These are phyloP conservation scores for Colletotrichum limetticola DNA, from an alignment of 2,329 filamentous ascomycete species.

Conservation along the genomic window DNA sequence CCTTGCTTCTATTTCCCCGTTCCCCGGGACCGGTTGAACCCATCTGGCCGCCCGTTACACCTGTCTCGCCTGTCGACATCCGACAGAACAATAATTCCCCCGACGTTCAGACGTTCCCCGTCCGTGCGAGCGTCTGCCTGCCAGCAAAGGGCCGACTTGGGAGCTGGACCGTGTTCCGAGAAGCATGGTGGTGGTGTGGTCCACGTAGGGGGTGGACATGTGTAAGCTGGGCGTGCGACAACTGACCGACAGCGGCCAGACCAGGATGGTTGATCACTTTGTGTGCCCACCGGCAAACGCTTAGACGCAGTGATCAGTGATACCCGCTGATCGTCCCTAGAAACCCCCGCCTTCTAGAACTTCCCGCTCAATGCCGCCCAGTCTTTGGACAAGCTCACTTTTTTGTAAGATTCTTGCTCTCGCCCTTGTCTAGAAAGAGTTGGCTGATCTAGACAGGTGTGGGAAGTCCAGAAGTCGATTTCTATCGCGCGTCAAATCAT, in stretches of 20 bases:
- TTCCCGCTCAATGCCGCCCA: neutral
- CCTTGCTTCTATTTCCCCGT: neutral
- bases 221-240: neutral
- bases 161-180: neutral
- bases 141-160: conserved; percentile 17
- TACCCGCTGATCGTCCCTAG: neutral
- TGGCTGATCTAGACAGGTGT: neutral
- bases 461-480: neutral
- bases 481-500: neutral
- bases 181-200: neutral
- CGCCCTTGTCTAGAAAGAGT: neutral
- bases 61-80: conserved; percentile 9
- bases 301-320: conserved; percentile 5
- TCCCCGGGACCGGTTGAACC: conserved; percentile 17
- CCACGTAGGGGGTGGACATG: neutral
- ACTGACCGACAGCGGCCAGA: neutral
- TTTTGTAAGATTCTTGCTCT: neutral
- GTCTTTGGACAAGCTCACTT: neutral
- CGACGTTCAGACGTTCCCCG: conserved; percentile 21
- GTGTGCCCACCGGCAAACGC: neutral
- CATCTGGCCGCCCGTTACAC: conserved; percentile 28
- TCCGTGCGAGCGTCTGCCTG: conserved; percentile 12
- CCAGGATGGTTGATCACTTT: neutral
- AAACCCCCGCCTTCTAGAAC: conserved; percentile 17
- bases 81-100: conserved; percentile 18